phyloP scores from a whole-genome alignment of 805 yeast genomes.

The Ogataea chonburiensis region DNA sequence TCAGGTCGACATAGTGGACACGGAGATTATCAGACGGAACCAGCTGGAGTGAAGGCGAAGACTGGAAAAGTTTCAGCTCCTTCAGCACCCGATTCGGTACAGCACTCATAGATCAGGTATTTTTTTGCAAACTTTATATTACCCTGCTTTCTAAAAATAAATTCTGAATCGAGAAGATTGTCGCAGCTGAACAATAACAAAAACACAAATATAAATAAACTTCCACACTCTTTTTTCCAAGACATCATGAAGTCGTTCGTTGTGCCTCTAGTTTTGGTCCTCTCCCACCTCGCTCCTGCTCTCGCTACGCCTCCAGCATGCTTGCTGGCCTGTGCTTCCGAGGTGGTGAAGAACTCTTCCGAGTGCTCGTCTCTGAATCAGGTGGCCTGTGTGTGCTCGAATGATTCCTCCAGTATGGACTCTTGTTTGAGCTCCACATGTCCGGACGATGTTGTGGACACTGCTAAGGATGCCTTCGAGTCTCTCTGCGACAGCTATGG shows the following conservation, averaged over 20 bases:
- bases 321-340: conserved; percentile 81
- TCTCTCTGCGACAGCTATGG: conserved; percentile 43
- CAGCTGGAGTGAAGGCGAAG: conserved; percentile 14
- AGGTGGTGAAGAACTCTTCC: conserved; percentile 54
- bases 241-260: conserved; percentile 24
- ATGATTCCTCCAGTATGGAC: conserved; percentile 51
- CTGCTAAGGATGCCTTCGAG: conserved; percentile 61
- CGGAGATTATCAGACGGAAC: conserved; percentile 16
- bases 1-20: conserved; percentile 38
- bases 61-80: conserved; percentile 20
- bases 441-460: conserved; percentile 57
- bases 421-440: conserved; percentile 67
- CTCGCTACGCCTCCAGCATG: conserved; percentile 86
- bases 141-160: conserved; percentile 13
- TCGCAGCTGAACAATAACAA: conserved; percentile 4
- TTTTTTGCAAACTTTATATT: neutral
- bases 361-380: conserved; percentile 60
- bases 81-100: conserved; percentile 20
- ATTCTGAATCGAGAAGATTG: conserved; percentile 6
- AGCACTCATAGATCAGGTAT: conserved; percentile 2
- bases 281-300: conserved; percentile 41
- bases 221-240: conserved; percentile 2
- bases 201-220: conserved; percentile 5
- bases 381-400: conserved; percentile 65
- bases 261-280: conserved; percentile 31